Evolutionary conservation across 352 stramenopile genomes (phyloP), one percentile per base, ranked within the genome.

Genomic region (Nothophytophthora sp.): DNA sequence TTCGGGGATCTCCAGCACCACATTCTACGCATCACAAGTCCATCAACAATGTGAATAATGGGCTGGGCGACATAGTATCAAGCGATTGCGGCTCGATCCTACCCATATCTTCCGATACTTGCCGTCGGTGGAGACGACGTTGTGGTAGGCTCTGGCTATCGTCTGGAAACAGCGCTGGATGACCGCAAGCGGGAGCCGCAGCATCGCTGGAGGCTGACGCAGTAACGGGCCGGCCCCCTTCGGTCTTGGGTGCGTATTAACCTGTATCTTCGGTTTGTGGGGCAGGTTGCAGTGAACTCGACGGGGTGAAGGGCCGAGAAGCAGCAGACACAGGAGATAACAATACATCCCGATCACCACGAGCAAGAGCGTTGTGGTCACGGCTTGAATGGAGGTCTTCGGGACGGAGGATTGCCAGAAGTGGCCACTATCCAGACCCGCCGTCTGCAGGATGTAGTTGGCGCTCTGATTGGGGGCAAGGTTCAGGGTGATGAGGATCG

Each of bases 371-470:
- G 33, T 30, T 5, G 40, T 46, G 4, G 24, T 51, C 4, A 47
- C 40, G 16, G 28, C 38, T 43, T 22, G 16, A 20, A 62, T 46
- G 2, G 44, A 39, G 7, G 33, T n/a, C n/a, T n/a, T n/a, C n/a
- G n/a, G n/a, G n/a, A n/a, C n/a, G n/a, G n/a, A n/a, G n/a, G n/a
- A n/a, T n/a, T n/a, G n/a, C n/a, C n/a, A n/a, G 41, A 73, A 77
- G 13, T 36, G 45, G 1, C 67, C 60, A 37, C 65, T 24, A 16
- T 80, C 69, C 18, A 72, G 51, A 19, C 39, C 55, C 6, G 39
- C 46, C 3, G 69, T 84, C 28, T 56, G 37, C 44, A 77, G 70
- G 44, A 73, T 38, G 16, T 18, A 53, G 39, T 81, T 77, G 20
- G 68, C 60, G 13, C 51, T 81, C 35, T 37, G 30, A 22, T 60